Evolutionary conservation across 140 eudicot genomes (phyloP).

Genomic region (Cichorium intybus): DNA sequence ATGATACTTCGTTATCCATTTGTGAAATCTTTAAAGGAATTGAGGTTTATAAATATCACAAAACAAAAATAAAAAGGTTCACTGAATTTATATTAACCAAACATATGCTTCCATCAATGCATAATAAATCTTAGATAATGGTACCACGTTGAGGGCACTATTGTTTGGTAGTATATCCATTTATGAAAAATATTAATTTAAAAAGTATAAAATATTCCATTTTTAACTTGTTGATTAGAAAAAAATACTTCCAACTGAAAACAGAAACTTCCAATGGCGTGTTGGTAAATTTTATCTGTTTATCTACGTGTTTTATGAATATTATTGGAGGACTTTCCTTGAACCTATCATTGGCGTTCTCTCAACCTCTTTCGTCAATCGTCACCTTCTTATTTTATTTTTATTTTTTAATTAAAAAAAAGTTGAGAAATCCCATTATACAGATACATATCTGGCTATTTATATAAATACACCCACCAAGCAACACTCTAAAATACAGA

Average conservation of each 20-base stretch:
- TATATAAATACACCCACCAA: constrained; percentile 18
- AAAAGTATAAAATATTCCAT: not conserved
- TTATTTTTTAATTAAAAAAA: not conserved
- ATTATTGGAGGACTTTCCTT: constrained; percentile 1
- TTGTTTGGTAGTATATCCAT: not conserved
- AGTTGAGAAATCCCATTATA: constrained; percentile 2
- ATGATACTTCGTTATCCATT: too few relatives aligned
- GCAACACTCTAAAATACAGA: not conserved
- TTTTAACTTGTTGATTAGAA: not conserved
- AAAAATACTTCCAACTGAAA: constrained; percentile 20
- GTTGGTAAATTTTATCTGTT: constrained; percentile 17
- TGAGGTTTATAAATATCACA: too few relatives aligned
- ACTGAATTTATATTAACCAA: too few relatives aligned
- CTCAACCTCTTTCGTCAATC: constrained; percentile 1
- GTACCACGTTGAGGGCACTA: not conserved
- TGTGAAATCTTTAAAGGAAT: too few relatives aligned
- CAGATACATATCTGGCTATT: constrained; percentile 11
- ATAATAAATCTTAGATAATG: not conserved
- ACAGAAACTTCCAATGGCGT: constrained; percentile 31
- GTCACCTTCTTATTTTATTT: not conserved
- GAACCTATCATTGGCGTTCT: constrained; percentile 11
- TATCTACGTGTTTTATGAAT: constrained; percentile 3
- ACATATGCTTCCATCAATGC: not conserved
- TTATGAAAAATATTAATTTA: not conserved
- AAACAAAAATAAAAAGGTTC: not conserved